These are phyloP conservation scores for Claviceps africana DNA, from an alignment of 2,329 filamentous ascomycete genomes.

Conservation along the genomic window DNA sequence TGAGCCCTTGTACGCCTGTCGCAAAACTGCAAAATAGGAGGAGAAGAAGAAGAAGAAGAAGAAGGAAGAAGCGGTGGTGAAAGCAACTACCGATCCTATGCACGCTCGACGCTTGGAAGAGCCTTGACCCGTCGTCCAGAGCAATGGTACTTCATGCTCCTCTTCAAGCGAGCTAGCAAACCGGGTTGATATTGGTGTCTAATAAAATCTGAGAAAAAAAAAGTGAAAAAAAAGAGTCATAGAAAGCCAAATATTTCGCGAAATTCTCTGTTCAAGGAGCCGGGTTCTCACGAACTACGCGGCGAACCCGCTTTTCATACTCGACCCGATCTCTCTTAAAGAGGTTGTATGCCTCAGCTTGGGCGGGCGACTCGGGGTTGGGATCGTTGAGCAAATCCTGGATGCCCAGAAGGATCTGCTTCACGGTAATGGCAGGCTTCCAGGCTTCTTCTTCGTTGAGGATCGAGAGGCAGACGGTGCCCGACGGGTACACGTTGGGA, in stretches of 20 bases:
- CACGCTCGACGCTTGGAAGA: neutral
- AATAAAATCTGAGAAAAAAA: too few species aligned
- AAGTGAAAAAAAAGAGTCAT: neutral
- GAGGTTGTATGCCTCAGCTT: slow-evolving; percentile 93
- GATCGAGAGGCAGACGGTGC: slow-evolving; percentile 93
- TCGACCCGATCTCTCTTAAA: slow-evolving; percentile 80
- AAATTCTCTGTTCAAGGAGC: slow-evolving; percentile 38
- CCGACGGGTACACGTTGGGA: slow-evolving; percentile 95
- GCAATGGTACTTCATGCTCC: slow-evolving; percentile 8
- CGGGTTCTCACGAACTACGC: slow-evolving; percentile 81
- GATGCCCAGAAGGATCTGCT: slow-evolving; percentile 91
- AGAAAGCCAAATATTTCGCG: slow-evolving; percentile 4
- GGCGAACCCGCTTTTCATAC: slow-evolving; percentile 78
- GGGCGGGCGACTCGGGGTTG: slow-evolving; percentile 90
- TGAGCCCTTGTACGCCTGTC: slow-evolving; percentile 4
- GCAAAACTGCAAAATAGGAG: slow-evolving; percentile 5
- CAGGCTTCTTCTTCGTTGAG: slow-evolving; percentile 97
- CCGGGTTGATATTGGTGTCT: slow-evolving; percentile 8
- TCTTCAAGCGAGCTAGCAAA: slow-evolving; percentile 17
- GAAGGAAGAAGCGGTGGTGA: slow-evolving; percentile 11
- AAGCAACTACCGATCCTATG: neutral
- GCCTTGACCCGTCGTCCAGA: slow-evolving; percentile 11
- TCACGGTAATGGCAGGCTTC: slow-evolving; percentile 97
- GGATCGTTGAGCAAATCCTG: slow-evolving; percentile 93
- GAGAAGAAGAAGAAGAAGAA: slow-evolving; percentile 8